Percentiles rank a stretch among this genome's conserved stretches.
Conservation (phyloP, 805 yeast genomes). For the Dipodascus geniculatus region DNA sequence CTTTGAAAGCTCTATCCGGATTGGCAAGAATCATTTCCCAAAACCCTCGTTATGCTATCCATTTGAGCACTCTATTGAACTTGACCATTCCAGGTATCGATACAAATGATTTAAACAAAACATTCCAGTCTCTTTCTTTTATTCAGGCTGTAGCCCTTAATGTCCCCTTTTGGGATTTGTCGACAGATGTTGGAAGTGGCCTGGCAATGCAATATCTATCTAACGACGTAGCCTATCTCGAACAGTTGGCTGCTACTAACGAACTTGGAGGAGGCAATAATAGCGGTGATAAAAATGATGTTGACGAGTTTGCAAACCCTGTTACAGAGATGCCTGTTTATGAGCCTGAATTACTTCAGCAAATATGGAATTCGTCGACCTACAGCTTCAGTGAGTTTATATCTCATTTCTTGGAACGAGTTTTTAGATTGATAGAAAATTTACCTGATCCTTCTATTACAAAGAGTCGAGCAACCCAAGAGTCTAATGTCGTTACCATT, state of each 20-base stretch:
- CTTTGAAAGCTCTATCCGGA: conserved; percentile 55
- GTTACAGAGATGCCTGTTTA: conserved; percentile 12
- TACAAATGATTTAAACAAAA: conserved; percentile 69
- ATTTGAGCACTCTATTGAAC: conserved; percentile 60
- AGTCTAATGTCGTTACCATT: conserved; percentile 33
- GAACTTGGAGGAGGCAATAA: conserved; percentile 4
- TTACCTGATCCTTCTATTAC: conserved; percentile 48
- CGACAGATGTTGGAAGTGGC: conserved; percentile 26
- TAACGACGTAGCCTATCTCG: conserved; percentile 48
- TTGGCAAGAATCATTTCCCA: conserved; percentile 55
- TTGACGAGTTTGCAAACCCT: conserved; percentile 1
- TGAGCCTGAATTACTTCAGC: conserved; percentile 36
- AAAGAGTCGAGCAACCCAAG: conserved; percentile 31
- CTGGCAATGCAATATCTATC: conserved; percentile 47
- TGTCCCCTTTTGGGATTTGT: conserved; percentile 58
- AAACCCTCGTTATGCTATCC: conserved; percentile 58
- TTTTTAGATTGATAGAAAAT: conserved; percentile 56
- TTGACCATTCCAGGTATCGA: conserved; percentile 74
- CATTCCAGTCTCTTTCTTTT: conserved; percentile 54
- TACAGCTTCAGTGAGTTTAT: conserved; percentile 54
- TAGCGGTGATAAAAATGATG: conserved; percentile 6
- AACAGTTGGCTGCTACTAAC: conserved; percentile 18
- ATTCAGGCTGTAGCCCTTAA: conserved; percentile 60
- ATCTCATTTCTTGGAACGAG: conserved; percentile 40
- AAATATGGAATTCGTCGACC: conserved; percentile 63